These are phyloP conservation scores for Calonectria ilicicola DNA, from an alignment of 2,329 filamentous ascomycete species.

Conservation along the genomic window DNA sequence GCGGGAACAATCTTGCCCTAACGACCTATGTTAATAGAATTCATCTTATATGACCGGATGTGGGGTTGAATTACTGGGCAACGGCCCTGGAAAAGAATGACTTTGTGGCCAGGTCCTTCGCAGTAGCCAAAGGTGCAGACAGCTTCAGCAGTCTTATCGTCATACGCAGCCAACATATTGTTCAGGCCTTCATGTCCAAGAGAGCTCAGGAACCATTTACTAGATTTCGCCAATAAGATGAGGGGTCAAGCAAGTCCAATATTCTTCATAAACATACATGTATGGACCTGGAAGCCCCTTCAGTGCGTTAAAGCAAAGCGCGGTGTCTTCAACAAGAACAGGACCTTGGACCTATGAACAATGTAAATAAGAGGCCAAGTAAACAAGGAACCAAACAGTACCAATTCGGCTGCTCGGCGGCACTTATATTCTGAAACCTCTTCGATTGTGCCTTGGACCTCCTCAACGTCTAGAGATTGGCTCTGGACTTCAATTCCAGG, in stretches of 20 bases:
- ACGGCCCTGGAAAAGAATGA: conserved; percentile 90
- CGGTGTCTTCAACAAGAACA: conserved; percentile 95
- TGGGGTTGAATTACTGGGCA: conserved; percentile 70
- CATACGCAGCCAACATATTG: conserved; percentile 88
- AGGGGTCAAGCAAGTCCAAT: too few species aligned
- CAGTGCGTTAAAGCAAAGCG: conserved; percentile 91
- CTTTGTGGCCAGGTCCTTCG: conserved; percentile 84
- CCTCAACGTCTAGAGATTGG: conserved; percentile 82
- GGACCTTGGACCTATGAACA: conserved; percentile 78
- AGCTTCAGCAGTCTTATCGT: conserved; percentile 91
- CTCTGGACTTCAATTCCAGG: conserved; percentile 79
- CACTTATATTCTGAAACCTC: conserved; percentile 93
- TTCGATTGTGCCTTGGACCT: conserved; percentile 93
- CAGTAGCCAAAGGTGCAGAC: conserved; percentile 97
- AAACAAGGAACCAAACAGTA: conserved; percentile 54
- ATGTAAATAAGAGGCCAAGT: not conserved
- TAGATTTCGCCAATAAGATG: conserved; percentile 50
- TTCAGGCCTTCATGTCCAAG: conserved; percentile 89
- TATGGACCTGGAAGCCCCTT: conserved; percentile 95
- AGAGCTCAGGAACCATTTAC: conserved; percentile 92
- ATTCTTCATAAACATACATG: conserved; percentile 72
- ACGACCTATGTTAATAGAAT: conserved; percentile 1
- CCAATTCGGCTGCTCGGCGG: conserved; percentile 80
- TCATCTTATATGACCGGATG: not conserved
- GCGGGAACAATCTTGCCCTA: conserved; percentile 84